Evolutionary conservation across 768 basidiomycete species (phyloP), one percentile per base, ranked within the genome.

Genomic region (Amanita rimosa): DNA sequence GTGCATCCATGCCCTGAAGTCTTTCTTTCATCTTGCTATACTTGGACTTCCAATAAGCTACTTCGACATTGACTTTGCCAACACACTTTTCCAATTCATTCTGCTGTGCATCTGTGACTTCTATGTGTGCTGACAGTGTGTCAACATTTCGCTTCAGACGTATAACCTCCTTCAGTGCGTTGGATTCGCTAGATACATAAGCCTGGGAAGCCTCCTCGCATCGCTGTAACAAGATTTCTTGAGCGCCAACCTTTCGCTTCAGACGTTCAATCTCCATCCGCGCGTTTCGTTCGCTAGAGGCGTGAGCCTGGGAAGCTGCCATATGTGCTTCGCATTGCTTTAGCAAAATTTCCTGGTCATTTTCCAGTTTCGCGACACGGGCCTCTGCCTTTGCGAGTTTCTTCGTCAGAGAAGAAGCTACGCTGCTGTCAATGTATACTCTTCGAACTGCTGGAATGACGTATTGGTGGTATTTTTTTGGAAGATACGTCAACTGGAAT

Each of bases 401-500:
- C 17, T 60, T 63, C 35, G 66, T 52, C 3, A 66, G 53, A 22
- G 44, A 54, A 19, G 55, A 54, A 36, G 56, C 45, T 17, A 51
- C 53, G n/a, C 60, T 43, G 19, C 55, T 40, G 54, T 74, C 72
- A 46, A 76, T 52, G 55, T 73, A 78, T n/a, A 79, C 64, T 52
- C 75, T 71, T 49, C 76, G 70, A 13, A 78, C 60, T 42, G 64
- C 62, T 5, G 73, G 69, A 3, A 67, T 39, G 29, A 78, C 62
- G 55, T 68, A 76, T 35, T 63, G 61, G 57, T 75, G 74, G 54
- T 74, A 74, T 57, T 72, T 73, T 52, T 66, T 61, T 4, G 75
- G 74, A 16, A 79, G 64, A 46, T 67, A 71, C 4, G 67, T 64
- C 16, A 70, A 58, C 64, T 76, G 10, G 55, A 59, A n/a, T 44